A percentile compares a stretch with the other conserved stretches of the same genome.
Conservation (phyloP, 495 filamentous ascomycete species). For the Penicillium ochrochloron region DNA sequence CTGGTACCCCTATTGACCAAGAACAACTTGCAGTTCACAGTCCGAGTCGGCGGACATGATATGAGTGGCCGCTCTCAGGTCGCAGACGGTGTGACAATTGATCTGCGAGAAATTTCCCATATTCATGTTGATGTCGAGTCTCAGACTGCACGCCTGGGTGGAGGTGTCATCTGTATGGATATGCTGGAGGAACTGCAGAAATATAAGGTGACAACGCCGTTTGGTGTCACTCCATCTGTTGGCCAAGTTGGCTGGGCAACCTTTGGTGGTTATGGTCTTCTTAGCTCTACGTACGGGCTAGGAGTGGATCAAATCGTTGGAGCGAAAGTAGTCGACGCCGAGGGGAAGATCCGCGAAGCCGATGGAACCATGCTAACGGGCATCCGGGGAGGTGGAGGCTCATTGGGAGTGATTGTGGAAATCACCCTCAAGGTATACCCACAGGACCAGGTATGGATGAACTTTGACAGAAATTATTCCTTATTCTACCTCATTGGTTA, state of each 20-base stretch:
- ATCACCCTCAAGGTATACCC: slow-evolving; percentile 43
- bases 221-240: slow-evolving; percentile 24
- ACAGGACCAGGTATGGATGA: slow-evolving; percentile 13
- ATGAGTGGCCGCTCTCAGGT: slow-evolving; percentile 33
- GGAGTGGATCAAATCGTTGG: slow-evolving; percentile 46
- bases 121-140: slow-evolving; percentile 32
- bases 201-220: slow-evolving; percentile 14
- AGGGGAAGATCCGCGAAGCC: slow-evolving; percentile 38
- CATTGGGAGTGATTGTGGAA: slow-evolving; percentile 46
- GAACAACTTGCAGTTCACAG: slow-evolving; percentile 33
- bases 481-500: not conserved
- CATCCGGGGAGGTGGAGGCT: slow-evolving; percentile 44
- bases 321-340: slow-evolving; percentile 40
- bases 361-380: slow-evolving; percentile 36
- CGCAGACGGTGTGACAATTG: slow-evolving; percentile 37
- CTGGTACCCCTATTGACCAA: slow-evolving; percentile 30
- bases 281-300: slow-evolving; percentile 38
- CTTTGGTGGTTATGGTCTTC: slow-evolving; percentile 45
- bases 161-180: slow-evolving; percentile 30
- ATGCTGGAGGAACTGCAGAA: slow-evolving; percentile 15
- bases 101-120: slow-evolving; percentile 43
- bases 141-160: slow-evolving; percentile 40
- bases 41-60: slow-evolving; percentile 46
- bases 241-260: slow-evolving; percentile 46
- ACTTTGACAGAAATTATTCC: not conserved